These are phyloP conservation scores for Rhodosporidiobolus sp. DNA, from an alignment of 768 basidiomycete species.

Conservation along the genomic window DNA sequence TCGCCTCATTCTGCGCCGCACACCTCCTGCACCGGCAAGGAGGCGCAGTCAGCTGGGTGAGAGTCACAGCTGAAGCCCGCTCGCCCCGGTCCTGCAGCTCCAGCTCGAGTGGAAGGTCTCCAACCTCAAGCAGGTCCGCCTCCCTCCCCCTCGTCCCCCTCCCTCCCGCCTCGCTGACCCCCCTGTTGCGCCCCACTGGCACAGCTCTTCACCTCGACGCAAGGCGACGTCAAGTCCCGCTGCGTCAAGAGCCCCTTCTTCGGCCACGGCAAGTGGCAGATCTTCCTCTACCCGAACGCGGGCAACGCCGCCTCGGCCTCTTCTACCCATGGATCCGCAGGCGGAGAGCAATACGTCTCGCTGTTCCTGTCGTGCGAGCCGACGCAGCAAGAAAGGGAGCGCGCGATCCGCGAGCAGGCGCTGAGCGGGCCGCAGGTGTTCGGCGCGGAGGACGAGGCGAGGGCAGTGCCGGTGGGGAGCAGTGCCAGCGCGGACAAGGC, in stretches of 20 bases:
- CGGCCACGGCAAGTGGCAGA: slow-evolving; percentile 50
- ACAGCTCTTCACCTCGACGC: slow-evolving; percentile 50
- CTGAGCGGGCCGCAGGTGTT: background rate
- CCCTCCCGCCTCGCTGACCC: no score
- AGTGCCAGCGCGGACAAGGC: slow-evolving; percentile 26
- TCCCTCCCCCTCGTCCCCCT: no score
- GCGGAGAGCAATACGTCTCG: slow-evolving; percentile 39
- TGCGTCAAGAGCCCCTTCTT: slow-evolving; percentile 47
- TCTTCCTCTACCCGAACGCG: slow-evolving; percentile 49
- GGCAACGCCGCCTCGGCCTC: background rate
- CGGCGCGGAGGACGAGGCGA: background rate
- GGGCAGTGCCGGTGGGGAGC: background rate
- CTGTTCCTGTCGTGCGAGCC: slow-evolving; percentile 47
- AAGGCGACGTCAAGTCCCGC: slow-evolving; percentile 48
- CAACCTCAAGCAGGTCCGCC: slow-evolving; percentile 47
- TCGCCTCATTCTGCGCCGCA: no score
- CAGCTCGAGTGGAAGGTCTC: slow-evolving; percentile 50
- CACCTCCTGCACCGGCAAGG: no score
- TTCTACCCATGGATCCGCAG: slow-evolving; percentile 3
- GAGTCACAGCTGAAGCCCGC: no score
- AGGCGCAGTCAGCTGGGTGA: no score
- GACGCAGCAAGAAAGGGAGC: slow-evolving; percentile 47
- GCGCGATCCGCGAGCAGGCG: slow-evolving; percentile 17
- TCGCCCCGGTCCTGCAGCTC: slow-evolving; percentile 29
- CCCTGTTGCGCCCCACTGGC: no score